phyloP scores from a whole-genome alignment of 805 yeast genomes.

The Ogataea polymorpha region DNA sequence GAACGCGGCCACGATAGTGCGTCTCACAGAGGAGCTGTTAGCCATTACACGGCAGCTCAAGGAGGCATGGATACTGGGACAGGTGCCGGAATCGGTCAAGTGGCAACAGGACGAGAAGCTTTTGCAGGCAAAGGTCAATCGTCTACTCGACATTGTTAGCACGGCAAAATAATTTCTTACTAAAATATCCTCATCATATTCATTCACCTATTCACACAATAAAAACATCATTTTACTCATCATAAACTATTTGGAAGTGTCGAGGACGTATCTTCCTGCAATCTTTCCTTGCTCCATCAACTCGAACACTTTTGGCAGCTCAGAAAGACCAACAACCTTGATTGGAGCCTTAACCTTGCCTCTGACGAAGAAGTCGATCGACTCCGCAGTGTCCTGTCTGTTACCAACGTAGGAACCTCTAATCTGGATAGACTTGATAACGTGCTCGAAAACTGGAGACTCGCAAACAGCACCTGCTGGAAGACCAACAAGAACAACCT shows the following conservation, averaged over 20 bases:
- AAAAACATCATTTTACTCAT: neutral
- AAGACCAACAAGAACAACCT: constrained; percentile 63
- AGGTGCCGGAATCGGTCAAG: constrained; percentile 36
- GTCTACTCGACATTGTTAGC: constrained; percentile 34
- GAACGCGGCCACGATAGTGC: constrained; percentile 47
- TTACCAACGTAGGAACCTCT: constrained; percentile 88
- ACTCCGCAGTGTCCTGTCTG: constrained; percentile 82
- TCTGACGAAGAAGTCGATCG: constrained; percentile 66
- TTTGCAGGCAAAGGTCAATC: constrained; percentile 32
- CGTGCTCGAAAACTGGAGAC: constrained; percentile 71
- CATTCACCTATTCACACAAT: constrained; percentile 5
- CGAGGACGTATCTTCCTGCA: constrained; percentile 87
- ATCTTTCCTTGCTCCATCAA: constrained; percentile 85
- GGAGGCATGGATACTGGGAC: constrained; percentile 58
- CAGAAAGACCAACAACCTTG: constrained; percentile 73
- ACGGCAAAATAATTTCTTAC: constrained; percentile 15
- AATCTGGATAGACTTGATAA: constrained; percentile 68
- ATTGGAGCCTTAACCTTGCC: constrained; percentile 65
- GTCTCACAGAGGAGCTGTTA: constrained; percentile 52
- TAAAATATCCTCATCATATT: neutral
- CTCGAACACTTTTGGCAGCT: constrained; percentile 64
- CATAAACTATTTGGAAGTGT: constrained; percentile 56
- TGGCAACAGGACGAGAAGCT: constrained; percentile 20
- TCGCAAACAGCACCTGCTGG: constrained; percentile 78
- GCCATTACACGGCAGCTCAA: constrained; percentile 46